Base-by-base conservation (phyloP, 805 yeast genomes). In the Cyberlindnera saturnus region DNA sequence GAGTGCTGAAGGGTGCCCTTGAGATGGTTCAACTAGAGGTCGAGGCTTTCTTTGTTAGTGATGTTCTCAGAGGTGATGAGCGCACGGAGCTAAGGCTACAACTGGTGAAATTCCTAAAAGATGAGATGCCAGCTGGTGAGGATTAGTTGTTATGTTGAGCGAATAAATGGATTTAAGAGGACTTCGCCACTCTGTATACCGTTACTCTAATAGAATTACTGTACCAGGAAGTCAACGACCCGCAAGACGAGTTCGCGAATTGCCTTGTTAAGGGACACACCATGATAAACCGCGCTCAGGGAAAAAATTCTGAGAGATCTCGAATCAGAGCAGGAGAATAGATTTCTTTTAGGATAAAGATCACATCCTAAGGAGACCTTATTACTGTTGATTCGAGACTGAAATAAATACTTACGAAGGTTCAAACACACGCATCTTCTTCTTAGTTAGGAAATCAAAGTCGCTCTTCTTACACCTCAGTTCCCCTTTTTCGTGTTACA, bases 61-160 rank as follows among this genome's bases (percentile, higher is more conserved):
- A 93, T 59, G 79, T 74, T 2, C 68, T 93, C 39, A 75, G 89
- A 49, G 98, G 97, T 0, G 91, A 88, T 52, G 81, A 81, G 11
- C 67, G 66, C 23, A 91, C 97, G 0, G 97, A 89, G 57, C 66
- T 93, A 42, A 74, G 83, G 47, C 76, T 93, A 37, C 80, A 79
- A 54, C 68, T 93, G 50, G 68, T 80, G 38, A 81, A 74, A 54
- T 75, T 88, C 3, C 67, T 91, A 52, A 88, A 85, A 58, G 99
- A 93, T 60, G 99, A 93, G 66, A 83, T 93, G 36, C 99, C 99
- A 13, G 95, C 95, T 6, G 99, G 98, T 19, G 98, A 93, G 63
- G 96, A 90, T 50, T 83, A 62, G 55, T 35, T 3, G 14, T 5
- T 8, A 18, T 29, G 3, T 11, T 20, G 14, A 14, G 33, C 17